These are phyloP conservation scores for Bryopsis sp. DNA, from an alignment of 139 green algal genomes.

Conservation along the genomic window DNA sequence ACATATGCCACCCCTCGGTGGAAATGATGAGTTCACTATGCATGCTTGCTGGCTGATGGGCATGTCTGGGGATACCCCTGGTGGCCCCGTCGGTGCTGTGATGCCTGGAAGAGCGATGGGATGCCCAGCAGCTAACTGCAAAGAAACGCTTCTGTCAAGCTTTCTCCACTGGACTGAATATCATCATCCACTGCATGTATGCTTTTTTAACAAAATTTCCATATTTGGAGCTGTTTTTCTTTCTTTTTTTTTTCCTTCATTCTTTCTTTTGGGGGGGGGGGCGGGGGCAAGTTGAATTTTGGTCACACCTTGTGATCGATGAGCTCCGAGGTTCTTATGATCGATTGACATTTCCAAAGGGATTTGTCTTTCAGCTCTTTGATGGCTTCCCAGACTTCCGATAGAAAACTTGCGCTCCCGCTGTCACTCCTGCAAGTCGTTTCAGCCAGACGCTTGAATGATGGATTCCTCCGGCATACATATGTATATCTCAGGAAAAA, in stretches of 20 bases:
- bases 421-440: slow-evolving; percentile 46
- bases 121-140: slow-evolving; percentile 26
- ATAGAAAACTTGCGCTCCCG: slow-evolving; percentile 59
- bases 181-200: too few species aligned
- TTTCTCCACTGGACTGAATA: too few species aligned
- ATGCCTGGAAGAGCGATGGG: slow-evolving; percentile 29
- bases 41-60: slow-evolving; percentile 24
- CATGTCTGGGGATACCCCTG: neutral
- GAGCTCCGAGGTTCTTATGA: neutral
- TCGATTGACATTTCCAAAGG: slow-evolving; percentile 18
- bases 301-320: neutral
- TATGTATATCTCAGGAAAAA: too few species aligned
- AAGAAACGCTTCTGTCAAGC: too few species aligned
- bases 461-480: too few species aligned
- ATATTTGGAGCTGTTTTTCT: too few species aligned
- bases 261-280: too few species aligned
- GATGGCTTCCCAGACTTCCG: slow-evolving; percentile 39
- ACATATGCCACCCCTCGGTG: slow-evolving; percentile 54
- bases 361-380: slow-evolving; percentile 17
- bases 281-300: too few species aligned
- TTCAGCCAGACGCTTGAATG: neutral
- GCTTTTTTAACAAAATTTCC: too few species aligned
- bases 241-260: too few species aligned
- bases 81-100: slow-evolving; percentile 18
- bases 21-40: slow-evolving; percentile 37